Conservation (phyloP, 768 basidiomycete genomes). For the Rhodocollybia butyracea region DNA sequence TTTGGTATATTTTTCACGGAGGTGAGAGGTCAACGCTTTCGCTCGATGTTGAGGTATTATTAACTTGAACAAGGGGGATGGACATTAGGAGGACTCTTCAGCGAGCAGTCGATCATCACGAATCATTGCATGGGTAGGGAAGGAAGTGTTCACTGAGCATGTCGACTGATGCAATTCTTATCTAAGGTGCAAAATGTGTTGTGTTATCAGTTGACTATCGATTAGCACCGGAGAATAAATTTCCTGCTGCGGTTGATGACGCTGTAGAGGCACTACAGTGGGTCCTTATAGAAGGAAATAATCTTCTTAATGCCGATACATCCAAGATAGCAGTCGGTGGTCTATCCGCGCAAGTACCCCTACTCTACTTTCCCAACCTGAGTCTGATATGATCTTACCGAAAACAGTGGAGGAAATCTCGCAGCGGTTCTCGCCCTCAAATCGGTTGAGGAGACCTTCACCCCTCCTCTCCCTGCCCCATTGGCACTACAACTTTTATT, state of each 20-base stretch:
- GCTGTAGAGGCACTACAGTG: conserved; percentile 63
- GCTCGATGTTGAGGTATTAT: not conserved
- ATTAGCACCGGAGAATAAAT: conserved; percentile 66
- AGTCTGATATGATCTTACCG: not conserved
- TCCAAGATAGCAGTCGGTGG: conserved; percentile 65
- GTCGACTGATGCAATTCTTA: not conserved
- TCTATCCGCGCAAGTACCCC: conserved; percentile 52
- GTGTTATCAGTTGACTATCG: conserved; percentile 72
- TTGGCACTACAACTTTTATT: conserved; percentile 61
- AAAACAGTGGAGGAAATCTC: conserved; percentile 61
- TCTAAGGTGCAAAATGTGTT: conserved; percentile 56
- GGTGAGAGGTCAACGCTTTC: conserved; percentile 35
- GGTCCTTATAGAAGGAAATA: conserved; percentile 47
- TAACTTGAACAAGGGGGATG: conserved; percentile 53
- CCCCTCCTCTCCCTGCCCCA: conserved; percentile 40
- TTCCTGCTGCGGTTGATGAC: conserved; percentile 71
- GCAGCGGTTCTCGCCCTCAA: conserved; percentile 65
- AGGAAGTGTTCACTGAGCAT: not conserved
- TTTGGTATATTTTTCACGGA: conserved; percentile 73
- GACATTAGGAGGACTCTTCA: conserved; percentile 65
- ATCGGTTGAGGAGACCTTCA: conserved; percentile 36
- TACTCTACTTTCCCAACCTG: not conserved
- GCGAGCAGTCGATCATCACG: conserved; percentile 57
- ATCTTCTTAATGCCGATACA: conserved; percentile 44
- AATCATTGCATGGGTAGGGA: conserved; percentile 52